These are phyloP conservation scores for Pyrenula massariospora DNA, from an alignment of 495 filamentous ascomycete species.

Conservation along the genomic window DNA sequence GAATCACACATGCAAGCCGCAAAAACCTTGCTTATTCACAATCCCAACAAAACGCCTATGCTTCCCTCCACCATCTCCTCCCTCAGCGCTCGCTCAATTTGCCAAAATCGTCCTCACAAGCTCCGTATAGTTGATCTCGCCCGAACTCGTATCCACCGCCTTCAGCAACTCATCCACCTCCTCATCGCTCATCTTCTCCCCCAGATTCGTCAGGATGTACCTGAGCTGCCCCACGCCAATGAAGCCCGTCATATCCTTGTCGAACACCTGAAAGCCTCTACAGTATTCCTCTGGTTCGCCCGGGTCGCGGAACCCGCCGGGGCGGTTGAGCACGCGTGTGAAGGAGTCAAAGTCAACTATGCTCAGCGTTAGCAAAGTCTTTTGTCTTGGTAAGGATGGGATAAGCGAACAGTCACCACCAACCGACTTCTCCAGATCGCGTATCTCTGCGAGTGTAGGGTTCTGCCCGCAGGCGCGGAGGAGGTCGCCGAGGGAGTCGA, in stretches of 20 bases:
- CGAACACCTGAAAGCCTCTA: constrained; percentile 96
- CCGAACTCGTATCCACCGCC: constrained; percentile 85
- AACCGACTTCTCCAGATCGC: constrained; percentile 75
- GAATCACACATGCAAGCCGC: no score
- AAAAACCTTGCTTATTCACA: no score
- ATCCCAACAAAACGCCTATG: no score
- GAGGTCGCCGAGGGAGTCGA: constrained; percentile 82
- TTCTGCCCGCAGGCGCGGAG: constrained; percentile 96
- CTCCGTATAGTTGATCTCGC: constrained; percentile 89
- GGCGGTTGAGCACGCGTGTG: constrained; percentile 87
- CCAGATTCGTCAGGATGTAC: constrained; percentile 92
- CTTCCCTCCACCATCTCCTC: no score
- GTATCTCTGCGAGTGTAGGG: constrained; percentile 84
- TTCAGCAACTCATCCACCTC: constrained; percentile 98
- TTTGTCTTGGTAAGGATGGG: constrained; percentile 4
- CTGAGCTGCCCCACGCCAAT: constrained; percentile 93
- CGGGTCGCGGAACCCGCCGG: constrained; percentile 94
- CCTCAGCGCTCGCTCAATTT: background rate
- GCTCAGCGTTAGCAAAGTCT: background rate
- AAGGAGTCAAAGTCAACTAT: constrained; percentile 97
- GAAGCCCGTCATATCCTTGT: constrained; percentile 96
- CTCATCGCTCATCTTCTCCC: constrained; percentile 97
- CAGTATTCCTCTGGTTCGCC: constrained; percentile 97
- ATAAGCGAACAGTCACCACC: constrained; percentile 76
- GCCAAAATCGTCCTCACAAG: constrained; percentile 1